Evolutionary conservation across 306 rosid species (phyloP).

Genomic region (Prosopis cineraria): DNA sequence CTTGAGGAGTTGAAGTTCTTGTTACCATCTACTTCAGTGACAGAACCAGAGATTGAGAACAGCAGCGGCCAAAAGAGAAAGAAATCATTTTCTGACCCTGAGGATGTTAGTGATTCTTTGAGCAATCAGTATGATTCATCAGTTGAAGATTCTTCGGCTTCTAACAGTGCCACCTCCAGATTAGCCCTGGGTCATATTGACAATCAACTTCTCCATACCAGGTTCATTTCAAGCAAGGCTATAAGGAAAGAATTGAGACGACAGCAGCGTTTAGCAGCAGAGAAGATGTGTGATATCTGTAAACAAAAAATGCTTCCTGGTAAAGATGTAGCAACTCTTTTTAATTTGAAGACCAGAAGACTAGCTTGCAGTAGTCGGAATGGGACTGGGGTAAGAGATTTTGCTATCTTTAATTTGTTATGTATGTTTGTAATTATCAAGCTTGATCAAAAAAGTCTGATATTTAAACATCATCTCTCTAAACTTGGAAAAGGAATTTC

Average conservation of each 20-base stretch:
- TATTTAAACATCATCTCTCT: slow-evolving; percentile 12
- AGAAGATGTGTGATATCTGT: slow-evolving; percentile 85
- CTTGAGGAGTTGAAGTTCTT: slow-evolving; percentile 57
- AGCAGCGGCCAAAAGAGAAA: slow-evolving; percentile 53
- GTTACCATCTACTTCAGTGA: slow-evolving; percentile 50
- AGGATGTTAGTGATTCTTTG: slow-evolving; percentile 52
- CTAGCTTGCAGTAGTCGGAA: slow-evolving; percentile 88
- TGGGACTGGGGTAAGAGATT: slow-evolving; percentile 67
- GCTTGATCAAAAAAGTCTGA: slow-evolving; percentile 10
- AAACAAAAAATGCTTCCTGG: slow-evolving; percentile 92
- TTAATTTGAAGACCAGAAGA: slow-evolving; percentile 76
- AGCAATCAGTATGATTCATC: slow-evolving; percentile 64
- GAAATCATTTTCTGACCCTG: slow-evolving; percentile 59
- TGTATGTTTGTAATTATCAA: slow-evolving; percentile 9
- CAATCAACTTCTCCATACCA: slow-evolving; percentile 56
- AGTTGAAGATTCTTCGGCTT: slow-evolving; percentile 63
- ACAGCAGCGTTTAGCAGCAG: slow-evolving; percentile 74
- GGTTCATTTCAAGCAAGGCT: slow-evolving; percentile 63
- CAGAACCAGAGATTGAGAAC: slow-evolving; percentile 44
- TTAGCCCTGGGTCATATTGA: slow-evolving; percentile 49
- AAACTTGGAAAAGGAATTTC: neutral
- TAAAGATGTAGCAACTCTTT: slow-evolving; percentile 85
- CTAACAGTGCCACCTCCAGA: slow-evolving; percentile 44
- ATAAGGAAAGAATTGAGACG: slow-evolving; percentile 76
- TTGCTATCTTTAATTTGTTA: slow-evolving; percentile 1